Evolutionary conservation across 805 yeast genomes (phyloP).

Genomic region (Saccharomycopsis capsularis): DNA sequence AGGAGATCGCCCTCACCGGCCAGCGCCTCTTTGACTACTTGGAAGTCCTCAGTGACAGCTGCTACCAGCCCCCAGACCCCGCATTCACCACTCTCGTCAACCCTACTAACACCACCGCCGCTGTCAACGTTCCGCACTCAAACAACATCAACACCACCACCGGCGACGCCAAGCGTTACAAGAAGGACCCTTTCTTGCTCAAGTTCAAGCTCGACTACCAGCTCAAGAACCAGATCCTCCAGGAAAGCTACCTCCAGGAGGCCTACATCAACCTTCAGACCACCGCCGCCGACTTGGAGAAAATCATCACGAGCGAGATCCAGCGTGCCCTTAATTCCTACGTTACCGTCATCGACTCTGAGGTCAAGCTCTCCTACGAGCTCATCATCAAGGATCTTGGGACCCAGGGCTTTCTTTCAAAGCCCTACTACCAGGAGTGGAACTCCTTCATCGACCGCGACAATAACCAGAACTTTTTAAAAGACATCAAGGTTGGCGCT

Average conservation of each 20-base stretch:
- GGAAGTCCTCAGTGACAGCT: slow-evolving; percentile 6
- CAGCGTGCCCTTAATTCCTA: slow-evolving; percentile 51
- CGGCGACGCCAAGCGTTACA: slow-evolving; percentile 23
- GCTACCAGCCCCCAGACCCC: background rate
- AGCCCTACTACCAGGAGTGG: slow-evolving; percentile 64
- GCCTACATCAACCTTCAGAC: slow-evolving; percentile 58
- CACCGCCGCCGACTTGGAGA: slow-evolving; percentile 58
- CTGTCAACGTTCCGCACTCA: slow-evolving; percentile 1
- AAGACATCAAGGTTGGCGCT: slow-evolving; percentile 32
- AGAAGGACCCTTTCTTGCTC: slow-evolving; percentile 55
- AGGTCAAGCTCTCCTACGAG: slow-evolving; percentile 32
- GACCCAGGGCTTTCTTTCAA: slow-evolving; percentile 42
- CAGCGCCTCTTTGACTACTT: slow-evolving; percentile 40
- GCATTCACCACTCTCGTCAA: slow-evolving; percentile 34
- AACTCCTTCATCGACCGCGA: slow-evolving; percentile 47
- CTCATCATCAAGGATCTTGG: slow-evolving; percentile 47
- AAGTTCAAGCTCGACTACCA: slow-evolving; percentile 59
- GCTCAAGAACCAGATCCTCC: slow-evolving; percentile 53
- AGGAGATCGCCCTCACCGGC: slow-evolving; percentile 59
- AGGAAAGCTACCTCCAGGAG: slow-evolving; percentile 60
- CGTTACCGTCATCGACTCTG: slow-evolving; percentile 44
- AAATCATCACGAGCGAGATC: slow-evolving; percentile 54
- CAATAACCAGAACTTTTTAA: slow-evolving; percentile 34
- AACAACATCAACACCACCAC: slow-evolving; percentile 25
- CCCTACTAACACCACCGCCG: slow-evolving; percentile 27